Conservation (phyloP, 2,329 filamentous ascomycete species). For the Penicillium oxalicum region DNA sequence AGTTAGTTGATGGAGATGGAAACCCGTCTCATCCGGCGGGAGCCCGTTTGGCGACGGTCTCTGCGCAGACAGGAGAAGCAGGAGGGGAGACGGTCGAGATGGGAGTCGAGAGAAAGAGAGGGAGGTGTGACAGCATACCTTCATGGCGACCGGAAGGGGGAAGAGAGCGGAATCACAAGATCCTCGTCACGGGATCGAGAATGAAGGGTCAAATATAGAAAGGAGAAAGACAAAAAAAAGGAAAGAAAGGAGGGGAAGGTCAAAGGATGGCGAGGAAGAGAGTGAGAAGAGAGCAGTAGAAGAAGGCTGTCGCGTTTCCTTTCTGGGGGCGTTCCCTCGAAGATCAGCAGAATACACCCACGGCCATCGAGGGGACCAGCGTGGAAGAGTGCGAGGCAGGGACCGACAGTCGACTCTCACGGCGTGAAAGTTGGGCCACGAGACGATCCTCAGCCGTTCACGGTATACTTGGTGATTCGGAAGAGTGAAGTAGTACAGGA, state of each 20-base stretch:
- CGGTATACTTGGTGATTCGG: no score
- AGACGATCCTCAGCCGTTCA: no score
- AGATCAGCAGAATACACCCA: conserved; percentile 1
- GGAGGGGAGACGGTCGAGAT: not conserved
- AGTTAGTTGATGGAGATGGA: conserved; percentile 1
- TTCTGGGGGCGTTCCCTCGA: not conserved
- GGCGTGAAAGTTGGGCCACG: no score
- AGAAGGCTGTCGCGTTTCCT: not conserved
- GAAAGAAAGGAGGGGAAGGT: conserved; percentile 1
- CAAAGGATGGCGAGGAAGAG: conserved; percentile 2
- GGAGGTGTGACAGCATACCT: conserved; percentile 14
- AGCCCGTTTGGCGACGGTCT: not conserved
- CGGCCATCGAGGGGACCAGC: not conserved
- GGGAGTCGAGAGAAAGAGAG: not conserved
- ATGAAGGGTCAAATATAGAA: no score
- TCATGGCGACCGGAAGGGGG: conserved; percentile 16
- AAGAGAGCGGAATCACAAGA: conserved; percentile 7
- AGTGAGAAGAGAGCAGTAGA: not conserved
- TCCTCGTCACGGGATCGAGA: not conserved
- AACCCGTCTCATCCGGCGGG: no score
- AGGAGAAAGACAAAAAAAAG: conserved; percentile 1
- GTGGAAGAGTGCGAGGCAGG: no score
- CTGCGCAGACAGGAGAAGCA: not conserved
- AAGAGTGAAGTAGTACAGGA: no score
- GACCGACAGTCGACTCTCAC: no score